These are phyloP conservation scores for Zygotorulaspora danielsina DNA, from an alignment of 805 yeast genomes.

Conservation along the genomic window DNA sequence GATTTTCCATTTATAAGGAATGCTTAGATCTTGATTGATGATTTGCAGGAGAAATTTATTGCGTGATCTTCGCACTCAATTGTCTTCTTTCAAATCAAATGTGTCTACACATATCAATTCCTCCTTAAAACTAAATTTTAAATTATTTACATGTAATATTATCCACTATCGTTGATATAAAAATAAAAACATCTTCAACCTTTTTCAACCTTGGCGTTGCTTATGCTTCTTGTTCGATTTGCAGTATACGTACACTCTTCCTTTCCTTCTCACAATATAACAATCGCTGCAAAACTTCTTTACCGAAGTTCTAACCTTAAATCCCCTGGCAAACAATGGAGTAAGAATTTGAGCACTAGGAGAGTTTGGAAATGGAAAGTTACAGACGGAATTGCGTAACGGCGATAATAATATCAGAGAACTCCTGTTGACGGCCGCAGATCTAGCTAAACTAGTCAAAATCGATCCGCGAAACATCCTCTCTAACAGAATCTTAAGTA, in stretches of 20 bases:
- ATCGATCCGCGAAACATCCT: conserved; percentile 13
- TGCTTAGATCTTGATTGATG: background rate
- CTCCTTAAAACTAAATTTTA: conserved; percentile 1
- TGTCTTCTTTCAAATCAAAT: background rate
- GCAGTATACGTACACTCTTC: conserved; percentile 89
- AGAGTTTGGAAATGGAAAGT: background rate
- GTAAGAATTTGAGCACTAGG: conserved; percentile 5
- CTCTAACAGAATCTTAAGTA: too few relatives aligned
- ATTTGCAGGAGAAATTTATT: too few relatives aligned
- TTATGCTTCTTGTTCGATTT: conserved; percentile 90
- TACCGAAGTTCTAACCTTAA: conserved; percentile 89
- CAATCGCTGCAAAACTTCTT: conserved; percentile 92
- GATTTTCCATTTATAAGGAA: conserved; percentile 46
- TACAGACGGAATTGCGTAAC: conserved; percentile 5
- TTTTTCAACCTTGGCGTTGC: conserved; percentile 75
- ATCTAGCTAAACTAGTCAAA: conserved; percentile 5
- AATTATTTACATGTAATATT: conserved; percentile 11
- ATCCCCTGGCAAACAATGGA: conserved; percentile 52
- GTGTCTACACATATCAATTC: background rate
- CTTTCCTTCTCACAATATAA: conserved; percentile 89
- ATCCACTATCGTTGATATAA: too few relatives aligned
- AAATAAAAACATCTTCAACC: conserved; percentile 1
- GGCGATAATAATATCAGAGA: background rate
- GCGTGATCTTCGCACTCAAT: too few relatives aligned
- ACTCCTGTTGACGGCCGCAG: background rate